Conservation (phyloP, 257 asterid species). For the Forsythia suspensa region DNA sequence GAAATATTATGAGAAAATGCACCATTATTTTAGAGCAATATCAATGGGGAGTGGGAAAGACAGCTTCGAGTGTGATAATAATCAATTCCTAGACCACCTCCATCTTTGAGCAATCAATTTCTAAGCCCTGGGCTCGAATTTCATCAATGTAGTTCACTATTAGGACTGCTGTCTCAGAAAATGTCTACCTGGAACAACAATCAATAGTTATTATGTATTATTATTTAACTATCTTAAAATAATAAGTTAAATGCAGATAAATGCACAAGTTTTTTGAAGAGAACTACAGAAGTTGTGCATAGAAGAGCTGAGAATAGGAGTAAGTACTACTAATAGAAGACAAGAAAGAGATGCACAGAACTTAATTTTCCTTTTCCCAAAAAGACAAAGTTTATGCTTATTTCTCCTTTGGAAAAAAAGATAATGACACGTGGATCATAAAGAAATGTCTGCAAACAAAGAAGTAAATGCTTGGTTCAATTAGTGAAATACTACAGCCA, state of each 20-base stretch:
- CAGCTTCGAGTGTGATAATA: conserved; percentile 89
- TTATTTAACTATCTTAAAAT: background rate
- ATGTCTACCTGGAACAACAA: conserved; percentile 74
- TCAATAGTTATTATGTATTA: background rate
- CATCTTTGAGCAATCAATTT: conserved; percentile 77
- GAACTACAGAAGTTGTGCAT: background rate
- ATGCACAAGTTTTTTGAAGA: background rate
- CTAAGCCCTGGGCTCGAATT: conserved; percentile 93
- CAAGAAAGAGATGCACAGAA: conserved; percentile 1
- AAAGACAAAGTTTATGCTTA: too few relatives aligned
- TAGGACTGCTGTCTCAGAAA: conserved; percentile 84
- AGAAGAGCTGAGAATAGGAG: background rate
- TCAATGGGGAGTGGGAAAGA: conserved; percentile 75
- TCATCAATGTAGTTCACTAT: conserved; percentile 94
- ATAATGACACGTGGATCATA: background rate
- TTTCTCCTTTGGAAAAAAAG: too few relatives aligned
- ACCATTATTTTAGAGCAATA: too few relatives aligned
- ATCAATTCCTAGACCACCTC: conserved; percentile 98
- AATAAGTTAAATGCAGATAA: background rate
- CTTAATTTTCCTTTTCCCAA: background rate
- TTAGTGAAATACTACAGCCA: background rate
- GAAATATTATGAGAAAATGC: too few relatives aligned
- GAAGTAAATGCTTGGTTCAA: background rate
- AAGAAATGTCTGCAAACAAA: background rate
- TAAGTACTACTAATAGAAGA: background rate